Conservation (phyloP, 164 flowering plant genomes). For the Houttuynia cordata region DNA sequence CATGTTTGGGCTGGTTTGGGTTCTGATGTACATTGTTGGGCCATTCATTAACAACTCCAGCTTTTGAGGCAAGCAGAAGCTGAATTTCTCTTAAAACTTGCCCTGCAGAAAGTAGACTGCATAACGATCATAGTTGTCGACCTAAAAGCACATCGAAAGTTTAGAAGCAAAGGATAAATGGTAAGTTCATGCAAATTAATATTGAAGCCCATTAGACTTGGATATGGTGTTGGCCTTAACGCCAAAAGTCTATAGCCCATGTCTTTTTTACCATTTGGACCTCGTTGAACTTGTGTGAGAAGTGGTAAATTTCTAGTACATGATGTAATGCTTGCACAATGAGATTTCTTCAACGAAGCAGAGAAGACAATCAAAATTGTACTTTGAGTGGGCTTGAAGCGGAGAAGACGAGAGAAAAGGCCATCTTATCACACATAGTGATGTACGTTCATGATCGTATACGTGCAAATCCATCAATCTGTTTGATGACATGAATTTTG, state of each 20-base stretch:
- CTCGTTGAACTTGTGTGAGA: slow-evolving; percentile 11
- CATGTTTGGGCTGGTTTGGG: too few relatives aligned
- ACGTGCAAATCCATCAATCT: too few relatives aligned
- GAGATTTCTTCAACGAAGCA: too few relatives aligned
- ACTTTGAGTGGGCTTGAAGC: too few relatives aligned
- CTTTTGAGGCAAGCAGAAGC: too few relatives aligned
- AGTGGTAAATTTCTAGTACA: slow-evolving; percentile 18
- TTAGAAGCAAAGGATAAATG: slow-evolving; percentile 43
- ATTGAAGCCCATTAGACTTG: slow-evolving; percentile 11
- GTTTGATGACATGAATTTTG: too few relatives aligned
- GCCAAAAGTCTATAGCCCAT: slow-evolving; percentile 21
- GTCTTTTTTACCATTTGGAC: slow-evolving; percentile 35
- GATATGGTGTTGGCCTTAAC: slow-evolving; percentile 9
- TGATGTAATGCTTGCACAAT: slow-evolving; percentile 17
- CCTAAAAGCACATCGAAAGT: slow-evolving; percentile 64
- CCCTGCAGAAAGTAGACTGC: slow-evolving; percentile 75
- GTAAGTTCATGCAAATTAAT: slow-evolving; percentile 7
- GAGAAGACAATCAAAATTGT: too few relatives aligned
- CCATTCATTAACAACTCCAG: too few relatives aligned
- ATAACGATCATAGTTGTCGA: slow-evolving; percentile 72
- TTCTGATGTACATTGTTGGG: too few relatives aligned
- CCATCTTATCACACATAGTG: too few relatives aligned
- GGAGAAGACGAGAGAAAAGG: too few relatives aligned
- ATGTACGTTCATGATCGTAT: too few relatives aligned
- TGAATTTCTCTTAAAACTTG: slow-evolving; percentile 60